These are phyloP conservation scores for Argentina anserina DNA, from an alignment of 306 rosid species.

Conservation along the genomic window DNA sequence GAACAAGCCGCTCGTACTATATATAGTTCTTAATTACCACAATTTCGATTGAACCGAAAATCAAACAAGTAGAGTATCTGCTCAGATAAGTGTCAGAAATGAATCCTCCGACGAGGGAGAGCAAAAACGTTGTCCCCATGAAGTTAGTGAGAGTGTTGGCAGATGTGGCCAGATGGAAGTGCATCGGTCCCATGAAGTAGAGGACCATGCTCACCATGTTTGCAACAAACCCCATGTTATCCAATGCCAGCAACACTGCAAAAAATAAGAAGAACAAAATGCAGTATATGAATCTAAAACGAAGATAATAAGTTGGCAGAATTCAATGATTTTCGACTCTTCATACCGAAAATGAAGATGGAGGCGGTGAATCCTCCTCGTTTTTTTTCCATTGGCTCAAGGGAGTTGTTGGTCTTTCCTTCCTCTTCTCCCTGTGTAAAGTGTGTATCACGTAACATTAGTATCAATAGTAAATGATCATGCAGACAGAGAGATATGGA, in stretches of 20 bases:
- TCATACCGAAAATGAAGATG: slow-evolving; percentile 63
- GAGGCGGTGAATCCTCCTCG: slow-evolving; percentile 76
- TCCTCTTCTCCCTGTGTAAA: slow-evolving; percentile 42
- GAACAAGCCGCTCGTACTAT: neutral
- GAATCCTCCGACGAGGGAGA: slow-evolving; percentile 73
- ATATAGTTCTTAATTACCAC: slow-evolving; percentile 35
- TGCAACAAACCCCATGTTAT: slow-evolving; percentile 82
- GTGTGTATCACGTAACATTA: neutral
- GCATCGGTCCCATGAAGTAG: slow-evolving; percentile 58
- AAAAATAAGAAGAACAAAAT: neutral
- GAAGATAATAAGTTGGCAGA: neutral
- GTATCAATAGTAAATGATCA: neutral
- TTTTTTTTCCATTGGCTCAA: slow-evolving; percentile 26
- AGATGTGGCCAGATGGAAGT: slow-evolving; percentile 50
- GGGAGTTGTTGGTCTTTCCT: slow-evolving; percentile 18
- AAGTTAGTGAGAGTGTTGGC: slow-evolving; percentile 85
- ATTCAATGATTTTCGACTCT: neutral
- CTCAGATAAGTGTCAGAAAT: slow-evolving; percentile 73
- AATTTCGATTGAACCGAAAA: slow-evolving; percentile 62
- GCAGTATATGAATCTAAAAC: neutral
- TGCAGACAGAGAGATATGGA: slow-evolving; percentile 15
- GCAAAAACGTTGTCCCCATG: slow-evolving; percentile 72
- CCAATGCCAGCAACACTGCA: slow-evolving; percentile 62
- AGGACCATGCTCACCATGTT: slow-evolving; percentile 73
- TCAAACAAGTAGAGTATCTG: slow-evolving; percentile 56